Conservation (phyloP, 1,284 basidiomycete species). For the Malassezia yamatoensis region DNA sequence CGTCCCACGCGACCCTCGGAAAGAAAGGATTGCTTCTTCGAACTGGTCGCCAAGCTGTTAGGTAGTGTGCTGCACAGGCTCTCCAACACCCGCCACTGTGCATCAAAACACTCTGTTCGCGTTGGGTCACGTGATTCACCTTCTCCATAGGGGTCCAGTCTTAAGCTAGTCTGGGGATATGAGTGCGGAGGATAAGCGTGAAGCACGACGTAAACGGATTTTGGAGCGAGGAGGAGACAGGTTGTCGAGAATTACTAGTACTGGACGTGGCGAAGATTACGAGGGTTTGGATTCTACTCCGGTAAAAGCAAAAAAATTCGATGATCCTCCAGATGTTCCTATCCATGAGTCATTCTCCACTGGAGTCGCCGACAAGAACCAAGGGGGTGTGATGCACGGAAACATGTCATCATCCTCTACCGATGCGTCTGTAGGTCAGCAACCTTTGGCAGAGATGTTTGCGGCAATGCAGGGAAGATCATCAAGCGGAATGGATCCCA, state of each 20-base stretch:
- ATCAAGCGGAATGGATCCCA: background rate
- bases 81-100: conserved; percentile 5
- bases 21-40: background rate
- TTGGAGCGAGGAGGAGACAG: conserved; percentile 41
- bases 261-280: conserved; percentile 37
- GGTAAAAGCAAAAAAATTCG: background rate
- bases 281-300: conserved; percentile 2
- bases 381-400: background rate
- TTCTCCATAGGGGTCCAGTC: background rate
- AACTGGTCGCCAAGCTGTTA: background rate
- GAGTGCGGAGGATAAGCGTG: conserved; percentile 28
- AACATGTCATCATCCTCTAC: background rate
- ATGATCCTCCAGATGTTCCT: background rate
- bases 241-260: conserved; percentile 42
- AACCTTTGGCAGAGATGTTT: conserved; percentile 26
- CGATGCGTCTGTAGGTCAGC: background rate
- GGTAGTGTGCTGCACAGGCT: background rate
- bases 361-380: background rate
- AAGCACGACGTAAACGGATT: conserved; percentile 43
- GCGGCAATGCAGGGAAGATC: conserved; percentile 25
- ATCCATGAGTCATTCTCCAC: background rate
- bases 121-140: conserved; percentile 3
- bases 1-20: background rate
- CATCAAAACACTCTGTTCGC: conserved; percentile 1
- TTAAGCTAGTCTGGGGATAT: background rate